phyloP scores from a whole-genome alignment of 148 eudicot species.

The Agrostemma githago region DNA sequence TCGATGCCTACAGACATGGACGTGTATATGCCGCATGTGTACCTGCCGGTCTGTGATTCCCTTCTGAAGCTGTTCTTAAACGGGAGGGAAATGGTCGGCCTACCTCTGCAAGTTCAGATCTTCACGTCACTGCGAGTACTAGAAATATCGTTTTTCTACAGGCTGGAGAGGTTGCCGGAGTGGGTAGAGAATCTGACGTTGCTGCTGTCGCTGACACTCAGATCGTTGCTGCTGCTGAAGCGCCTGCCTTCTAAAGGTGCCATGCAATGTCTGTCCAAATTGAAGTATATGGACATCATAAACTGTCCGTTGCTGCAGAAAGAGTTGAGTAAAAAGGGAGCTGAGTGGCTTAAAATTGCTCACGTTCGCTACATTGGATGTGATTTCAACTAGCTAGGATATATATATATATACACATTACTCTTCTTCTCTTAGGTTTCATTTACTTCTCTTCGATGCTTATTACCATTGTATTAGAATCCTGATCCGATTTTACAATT shows the following conservation, averaged over 20 bases:
- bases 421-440: neutral
- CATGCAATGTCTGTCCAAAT: slow-evolving; percentile 8
- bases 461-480: no score
- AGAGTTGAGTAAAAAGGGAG: neutral
- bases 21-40: neutral
- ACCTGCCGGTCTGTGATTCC: neutral
- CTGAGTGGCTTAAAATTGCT: neutral
- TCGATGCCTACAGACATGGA: slow-evolving; percentile 2
- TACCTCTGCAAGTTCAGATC: slow-evolving; percentile 11
- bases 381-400: neutral
- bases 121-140: neutral
- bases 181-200: slow-evolving; percentile 12
- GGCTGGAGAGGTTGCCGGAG: slow-evolving; percentile 7
- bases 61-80: neutral
- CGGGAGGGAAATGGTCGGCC: neutral
- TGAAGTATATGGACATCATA: neutral
- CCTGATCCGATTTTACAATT: no score
- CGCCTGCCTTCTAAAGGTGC: slow-evolving; percentile 4
- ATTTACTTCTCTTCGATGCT: neutral
- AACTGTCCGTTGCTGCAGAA: neutral
- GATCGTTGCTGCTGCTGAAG: slow-evolving; percentile 7
- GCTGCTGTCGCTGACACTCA: neutral
- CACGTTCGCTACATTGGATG: neutral
- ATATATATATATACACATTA: neutral
- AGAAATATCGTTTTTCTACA: neutral